Percentiles rank a stretch among this genome's conserved stretches.
phyloP scores from a whole-genome alignment of 1,284 basidiomycete species.

The Cryptococcus depauperatus region DNA sequence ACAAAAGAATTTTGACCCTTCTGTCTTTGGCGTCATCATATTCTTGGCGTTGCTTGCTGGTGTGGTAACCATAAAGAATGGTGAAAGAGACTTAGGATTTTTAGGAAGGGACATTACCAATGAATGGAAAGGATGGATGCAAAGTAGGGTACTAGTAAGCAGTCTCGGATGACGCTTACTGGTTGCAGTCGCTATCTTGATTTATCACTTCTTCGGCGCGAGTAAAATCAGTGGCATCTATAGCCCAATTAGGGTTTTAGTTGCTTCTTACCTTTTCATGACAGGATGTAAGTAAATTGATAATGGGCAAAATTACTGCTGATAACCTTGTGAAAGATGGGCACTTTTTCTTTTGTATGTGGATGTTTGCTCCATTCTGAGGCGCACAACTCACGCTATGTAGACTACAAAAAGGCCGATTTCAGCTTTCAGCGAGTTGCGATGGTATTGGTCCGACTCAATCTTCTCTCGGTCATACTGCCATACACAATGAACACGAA shows the following conservation, averaged over 20 bases:
- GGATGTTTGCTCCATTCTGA: constrained; percentile 4
- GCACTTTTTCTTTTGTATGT: not conserved
- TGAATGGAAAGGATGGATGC: constrained; percentile 97
- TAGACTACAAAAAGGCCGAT: constrained; percentile 77
- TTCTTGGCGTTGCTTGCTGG: constrained; percentile 55
- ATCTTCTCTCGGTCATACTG: constrained; percentile 68
- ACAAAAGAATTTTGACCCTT: constrained; percentile 68
- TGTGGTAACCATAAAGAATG: constrained; percentile 56
- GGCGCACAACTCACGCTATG: constrained; percentile 47
- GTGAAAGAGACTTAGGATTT: constrained; percentile 69
- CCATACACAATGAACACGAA: constrained; percentile 84
- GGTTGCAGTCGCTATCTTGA: constrained; percentile 63
- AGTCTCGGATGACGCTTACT: constrained; percentile 4
- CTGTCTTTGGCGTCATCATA: constrained; percentile 58
- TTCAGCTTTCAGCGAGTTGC: constrained; percentile 68
- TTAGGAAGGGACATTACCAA: constrained; percentile 84
- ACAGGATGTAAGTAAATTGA: constrained; percentile 44
- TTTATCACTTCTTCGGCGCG: constrained; percentile 81
- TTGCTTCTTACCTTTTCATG: constrained; percentile 74
- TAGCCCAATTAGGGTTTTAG: constrained; percentile 76
- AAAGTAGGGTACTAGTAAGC: constrained; percentile 53
- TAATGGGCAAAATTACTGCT: not conserved
- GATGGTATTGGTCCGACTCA: constrained; percentile 70
- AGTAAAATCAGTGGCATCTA: constrained; percentile 83
- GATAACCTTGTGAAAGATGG: constrained; percentile 5